Base-by-base conservation (phyloP, 192 early-diverging fungal species). In the Coemansia guatemalensis region DNA sequence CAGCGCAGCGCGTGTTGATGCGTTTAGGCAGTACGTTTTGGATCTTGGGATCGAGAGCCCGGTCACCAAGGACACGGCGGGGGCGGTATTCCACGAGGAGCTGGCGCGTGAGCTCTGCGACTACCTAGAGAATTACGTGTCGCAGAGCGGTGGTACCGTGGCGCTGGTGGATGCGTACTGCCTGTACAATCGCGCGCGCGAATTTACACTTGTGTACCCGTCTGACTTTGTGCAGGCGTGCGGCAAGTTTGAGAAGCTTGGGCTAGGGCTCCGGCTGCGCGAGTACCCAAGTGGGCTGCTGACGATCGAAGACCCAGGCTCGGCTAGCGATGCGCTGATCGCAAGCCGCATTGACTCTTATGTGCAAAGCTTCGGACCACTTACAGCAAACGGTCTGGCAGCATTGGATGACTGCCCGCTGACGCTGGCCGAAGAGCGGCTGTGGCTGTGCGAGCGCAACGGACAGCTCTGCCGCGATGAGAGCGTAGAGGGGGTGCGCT, bases 101-200 rank as follows among this genome's bases (percentile, higher is more conserved):
- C 85, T 99, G 30, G 88, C 95, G 7, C 75, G 87, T 27, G 90
- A 99, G 77, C 75, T 99, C 20, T 85, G 88, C 21, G 92, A 95
- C 39, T 95, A 95, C 54, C 69, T 96, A 26, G 71, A 82, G 22
- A 88, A 85, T 44, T 77, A 92, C 23, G 76, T 95, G 11, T 70
- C 78, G 21, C 80, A 83, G 17, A 63, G 85, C 44, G 85, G 87
- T 44, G 89, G 88, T 2, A 92, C 93, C 24, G 90, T 93, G 71
- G 74, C 93, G 21, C 77, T 99, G 1, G 87, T 91, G 5, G 95
- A 97, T 64, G 82, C 95, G 8, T 99, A 96, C 74, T 97, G 95
- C 67, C 66, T 99, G 44, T 96, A 93, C 71, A 99, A 99, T 70
- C 88, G 94, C 4, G 96, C 95, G 6, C 87, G 96, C 51, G 95